Evolutionary conservation across 495 filamentous ascomycete species (phyloP).

Genomic region (Tetracladium setigerum): DNA sequence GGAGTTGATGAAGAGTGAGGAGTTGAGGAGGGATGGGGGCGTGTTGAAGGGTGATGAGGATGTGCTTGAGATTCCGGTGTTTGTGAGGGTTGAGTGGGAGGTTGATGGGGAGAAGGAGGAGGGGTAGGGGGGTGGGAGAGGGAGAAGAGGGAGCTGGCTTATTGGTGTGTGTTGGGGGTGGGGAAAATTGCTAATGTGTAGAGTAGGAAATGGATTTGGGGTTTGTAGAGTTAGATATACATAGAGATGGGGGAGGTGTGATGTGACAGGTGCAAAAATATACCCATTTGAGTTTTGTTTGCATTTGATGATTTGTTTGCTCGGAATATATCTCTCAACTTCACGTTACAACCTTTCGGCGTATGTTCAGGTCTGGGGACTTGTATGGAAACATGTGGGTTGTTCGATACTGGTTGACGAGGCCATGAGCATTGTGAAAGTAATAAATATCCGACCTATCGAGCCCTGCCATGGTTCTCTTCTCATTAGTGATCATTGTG

Average conservation of each 20-base stretch:
- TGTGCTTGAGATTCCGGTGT: constrained; percentile 90
- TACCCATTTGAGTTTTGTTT: constrained; percentile 22
- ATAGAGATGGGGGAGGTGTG: too few species aligned
- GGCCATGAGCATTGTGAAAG: too few species aligned
- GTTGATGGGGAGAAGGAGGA: constrained; percentile 66
- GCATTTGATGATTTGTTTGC: background rate
- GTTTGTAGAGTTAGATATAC: background rate
- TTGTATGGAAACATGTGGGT: too few species aligned
- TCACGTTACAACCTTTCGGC: background rate
- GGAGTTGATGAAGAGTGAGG: constrained; percentile 20
- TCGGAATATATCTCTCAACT: background rate
- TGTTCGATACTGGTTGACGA: too few species aligned
- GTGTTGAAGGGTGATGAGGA: constrained; percentile 66
- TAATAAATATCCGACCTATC: too few species aligned
- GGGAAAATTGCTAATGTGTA: constrained; percentile 52
- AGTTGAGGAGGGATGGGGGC: constrained; percentile 8
- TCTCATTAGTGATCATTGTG: too few species aligned
- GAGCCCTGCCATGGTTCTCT: too few species aligned
- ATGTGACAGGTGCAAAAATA: too few species aligned
- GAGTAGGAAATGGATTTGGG: background rate
- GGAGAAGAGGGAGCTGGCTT: constrained; percentile 76
- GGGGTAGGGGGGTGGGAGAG: constrained; percentile 36
- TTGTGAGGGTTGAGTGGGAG: constrained; percentile 90
- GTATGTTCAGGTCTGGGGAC: too few species aligned
- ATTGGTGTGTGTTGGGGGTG: constrained; percentile 89